Evolutionary conservation across 2,329 filamentous ascomycete species (phyloP), one percentile per base, ranked within the genome.

Genomic region (Aspergillus thermomutatus): DNA sequence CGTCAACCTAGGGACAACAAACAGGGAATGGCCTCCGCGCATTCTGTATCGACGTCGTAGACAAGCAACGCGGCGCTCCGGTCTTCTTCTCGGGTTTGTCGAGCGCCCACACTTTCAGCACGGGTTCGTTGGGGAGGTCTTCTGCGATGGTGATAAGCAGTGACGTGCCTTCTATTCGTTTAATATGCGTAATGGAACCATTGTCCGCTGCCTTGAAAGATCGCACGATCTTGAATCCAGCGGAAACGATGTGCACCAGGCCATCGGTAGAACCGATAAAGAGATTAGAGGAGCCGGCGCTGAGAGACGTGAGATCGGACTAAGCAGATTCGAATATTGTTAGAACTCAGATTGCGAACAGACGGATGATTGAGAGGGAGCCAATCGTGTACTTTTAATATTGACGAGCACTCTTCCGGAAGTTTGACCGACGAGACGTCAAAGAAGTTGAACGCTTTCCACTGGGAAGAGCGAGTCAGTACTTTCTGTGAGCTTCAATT

Each of bases 371-470:
- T 52, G 53, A 49, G 55, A 84, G 19, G 23, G 64, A 74, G 85
- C 83, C 31, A 37, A 37, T 37, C 31, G 31, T 17, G 31, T 37
- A 90, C 89, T 75, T 92, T 88, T 79, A 95, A 89, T 71, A 92
- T 83, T 70, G 86, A 83, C 66, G 87, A 86, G 72, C 86, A 88
- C 72, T 95, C 91, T 73, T 95, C 89, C 25, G 83, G 84, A 68
- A 92, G 83, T 70, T 88, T 86, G 75, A 97, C 87, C 72, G 90
- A 88, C 72, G 87, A 87, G 75, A 96, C 91, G 78, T 97, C 91
- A 84, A 99, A 97, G 87, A 99, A 99, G 83, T 96, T 92, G 81
- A 99, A 99, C 66, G 89, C 88, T 89, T 97, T 97, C 93, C 94
- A 97, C 93, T 96, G 63, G 7, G 8, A 4, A 40, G n/a, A 37